Percentiles rank a stretch among this genome's conserved stretches.
Evolutionary conservation across 1,284 basidiomycete genomes (phyloP).

Genomic region (Boletus sp.): DNA sequence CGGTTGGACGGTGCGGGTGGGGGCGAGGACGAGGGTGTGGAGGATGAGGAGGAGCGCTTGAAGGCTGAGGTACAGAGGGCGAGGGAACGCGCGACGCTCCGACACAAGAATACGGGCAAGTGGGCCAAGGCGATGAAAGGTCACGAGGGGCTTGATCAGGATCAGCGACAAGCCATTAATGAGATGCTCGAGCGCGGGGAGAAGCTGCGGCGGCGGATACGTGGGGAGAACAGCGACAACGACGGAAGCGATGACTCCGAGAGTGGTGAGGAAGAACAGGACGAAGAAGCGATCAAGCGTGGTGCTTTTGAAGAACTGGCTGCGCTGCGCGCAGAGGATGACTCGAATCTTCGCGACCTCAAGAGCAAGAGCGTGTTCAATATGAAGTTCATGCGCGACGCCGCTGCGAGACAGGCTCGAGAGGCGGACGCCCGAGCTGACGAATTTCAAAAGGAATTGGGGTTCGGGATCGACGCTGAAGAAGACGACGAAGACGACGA

Average conservation of each 20-base stretch:
- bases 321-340: slow-evolving; percentile 38
- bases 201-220: slow-evolving; percentile 67
- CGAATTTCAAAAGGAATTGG: slow-evolving; percentile 69
- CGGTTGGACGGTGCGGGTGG: slow-evolving; percentile 48
- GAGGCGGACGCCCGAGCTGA: slow-evolving; percentile 60
- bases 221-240: slow-evolving; percentile 48
- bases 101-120: slow-evolving; percentile 81
- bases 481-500: slow-evolving; percentile 31
- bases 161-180: slow-evolving; percentile 68
- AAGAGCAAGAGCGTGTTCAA: slow-evolving; percentile 70
- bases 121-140: slow-evolving; percentile 71
- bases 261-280: slow-evolving; percentile 40
- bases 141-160: slow-evolving; percentile 59
- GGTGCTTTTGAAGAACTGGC: slow-evolving; percentile 73
- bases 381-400: slow-evolving; percentile 97
- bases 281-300: slow-evolving; percentile 52
- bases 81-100: slow-evolving; percentile 79
- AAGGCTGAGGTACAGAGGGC: slow-evolving; percentile 79
- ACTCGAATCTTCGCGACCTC: slow-evolving; percentile 27
- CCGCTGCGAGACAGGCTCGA: slow-evolving; percentile 63
- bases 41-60: slow-evolving; percentile 52
- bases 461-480: slow-evolving; percentile 36
- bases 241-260: slow-evolving; percentile 47
- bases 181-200: slow-evolving; percentile 79
- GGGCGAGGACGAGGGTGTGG: slow-evolving; percentile 39